Percentiles rank a stretch among this genome's conserved stretches.
Evolutionary conservation across 2,329 filamentous ascomycete species (phyloP).

Genomic region (Coccinonectria pachysandricola): DNA sequence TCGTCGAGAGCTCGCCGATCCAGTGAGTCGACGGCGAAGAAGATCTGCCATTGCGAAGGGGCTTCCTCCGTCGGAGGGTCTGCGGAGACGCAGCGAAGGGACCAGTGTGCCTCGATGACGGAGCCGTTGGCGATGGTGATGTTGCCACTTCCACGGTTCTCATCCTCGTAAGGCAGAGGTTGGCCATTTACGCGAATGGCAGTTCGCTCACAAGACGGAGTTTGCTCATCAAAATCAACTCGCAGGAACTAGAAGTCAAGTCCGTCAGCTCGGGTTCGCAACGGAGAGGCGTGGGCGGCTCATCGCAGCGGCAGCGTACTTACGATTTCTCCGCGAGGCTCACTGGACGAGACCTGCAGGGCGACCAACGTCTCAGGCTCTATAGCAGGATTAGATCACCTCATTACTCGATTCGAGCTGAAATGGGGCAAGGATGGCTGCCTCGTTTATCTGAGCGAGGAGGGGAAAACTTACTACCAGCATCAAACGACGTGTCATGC

Average conservation of each 20-base stretch:
- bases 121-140: slow-evolving; percentile 29
- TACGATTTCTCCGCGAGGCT: too few relatives aligned
- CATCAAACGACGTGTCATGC: slow-evolving; percentile 1
- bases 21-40: slow-evolving; percentile 31
- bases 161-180: slow-evolving; percentile 27
- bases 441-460: too few relatives aligned
- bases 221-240: slow-evolving; percentile 35
- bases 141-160: slow-evolving; percentile 31
- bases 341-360: too few relatives aligned
- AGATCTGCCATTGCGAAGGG: too few relatives aligned
- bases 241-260: slow-evolving; percentile 24
- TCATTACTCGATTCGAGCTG: too few relatives aligned
- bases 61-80: slow-evolving; percentile 31
- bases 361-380: too few relatives aligned
- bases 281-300: too few relatives aligned
- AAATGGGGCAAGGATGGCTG: neutral
- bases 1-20: slow-evolving; percentile 30
- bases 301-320: too few relatives aligned
- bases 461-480: slow-evolving; percentile 3
- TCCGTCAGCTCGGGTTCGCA: too few relatives aligned
- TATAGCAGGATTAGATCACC: too few relatives aligned
- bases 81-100: slow-evolving; percentile 33
- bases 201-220: slow-evolving; percentile 33
- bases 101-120: slow-evolving; percentile 35
- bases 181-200: slow-evolving; percentile 39